Evolutionary conservation across 805 yeast genomes (phyloP).

Genomic region (Myxozyma vanderwaltii): DNA sequence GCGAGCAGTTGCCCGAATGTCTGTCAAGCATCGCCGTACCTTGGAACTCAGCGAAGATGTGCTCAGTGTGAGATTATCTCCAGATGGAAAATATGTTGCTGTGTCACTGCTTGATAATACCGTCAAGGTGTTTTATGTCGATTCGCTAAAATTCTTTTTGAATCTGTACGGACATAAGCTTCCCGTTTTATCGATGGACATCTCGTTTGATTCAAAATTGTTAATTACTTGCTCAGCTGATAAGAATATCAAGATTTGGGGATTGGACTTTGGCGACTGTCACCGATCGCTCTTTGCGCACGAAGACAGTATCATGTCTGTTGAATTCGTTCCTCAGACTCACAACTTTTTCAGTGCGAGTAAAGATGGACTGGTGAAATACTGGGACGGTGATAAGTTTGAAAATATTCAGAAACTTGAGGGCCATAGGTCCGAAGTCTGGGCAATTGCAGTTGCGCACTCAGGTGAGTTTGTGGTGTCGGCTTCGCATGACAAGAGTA

Average conservation of each 20-base stretch:
- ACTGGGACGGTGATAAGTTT: constrained; percentile 98
- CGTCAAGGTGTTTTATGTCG: constrained; percentile 90
- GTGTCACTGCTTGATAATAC: constrained; percentile 87
- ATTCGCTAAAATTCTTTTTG: constrained; percentile 81
- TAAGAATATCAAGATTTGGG: constrained; percentile 97
- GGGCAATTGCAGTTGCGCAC: constrained; percentile 81
- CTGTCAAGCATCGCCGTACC: constrained; percentile 72
- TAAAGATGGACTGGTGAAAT: constrained; percentile 85
- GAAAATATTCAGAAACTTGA: constrained; percentile 85
- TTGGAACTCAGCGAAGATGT: constrained; percentile 87
- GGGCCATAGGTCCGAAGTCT: constrained; percentile 90
- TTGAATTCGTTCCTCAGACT: constrained; percentile 77
- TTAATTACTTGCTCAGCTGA: constrained; percentile 95
- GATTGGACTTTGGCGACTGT: constrained; percentile 98
- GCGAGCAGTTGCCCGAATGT: constrained; percentile 54
- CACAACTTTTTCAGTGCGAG: constrained; percentile 89
- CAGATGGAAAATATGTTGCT: constrained; percentile 75
- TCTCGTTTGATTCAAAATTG: constrained; percentile 83
- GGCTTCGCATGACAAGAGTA: constrained; percentile 89
- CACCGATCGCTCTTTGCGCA: constrained; percentile 96
- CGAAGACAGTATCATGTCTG: constrained; percentile 91
- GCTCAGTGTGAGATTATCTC: constrained; percentile 73
- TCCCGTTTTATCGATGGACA: constrained; percentile 91
- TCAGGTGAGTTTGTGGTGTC: constrained; percentile 71
- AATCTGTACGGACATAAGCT: constrained; percentile 94